Evolutionary conservation across 2,329 filamentous ascomycete genomes (phyloP).

Genomic region (Alternaria panax): DNA sequence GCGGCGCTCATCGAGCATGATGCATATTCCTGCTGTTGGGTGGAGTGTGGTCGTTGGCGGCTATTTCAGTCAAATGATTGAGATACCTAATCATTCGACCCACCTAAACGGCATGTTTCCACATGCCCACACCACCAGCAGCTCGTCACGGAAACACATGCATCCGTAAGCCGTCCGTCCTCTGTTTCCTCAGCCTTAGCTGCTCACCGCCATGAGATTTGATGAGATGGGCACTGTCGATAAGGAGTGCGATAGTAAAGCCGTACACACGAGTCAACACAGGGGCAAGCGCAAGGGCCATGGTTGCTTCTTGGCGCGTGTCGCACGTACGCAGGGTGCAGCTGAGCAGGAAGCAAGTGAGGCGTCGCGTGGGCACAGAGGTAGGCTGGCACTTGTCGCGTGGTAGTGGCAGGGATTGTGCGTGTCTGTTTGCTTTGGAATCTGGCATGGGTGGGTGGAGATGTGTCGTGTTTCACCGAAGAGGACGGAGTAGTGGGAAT

Average conservation of each 20-base stretch:
- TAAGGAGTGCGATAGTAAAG: conserved; percentile 9
- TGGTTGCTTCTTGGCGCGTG: conserved; percentile 14
- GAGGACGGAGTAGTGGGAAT: not conserved
- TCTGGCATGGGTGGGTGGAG: conserved; percentile 10
- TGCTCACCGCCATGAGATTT: not conserved
- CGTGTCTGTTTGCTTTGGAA: conserved; percentile 13
- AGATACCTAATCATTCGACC: conserved; percentile 13
- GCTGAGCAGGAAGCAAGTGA: conserved; percentile 2
- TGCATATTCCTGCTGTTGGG: not conserved
- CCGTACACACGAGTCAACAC: conserved; percentile 9
- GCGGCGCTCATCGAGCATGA: not conserved
- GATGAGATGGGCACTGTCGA: conserved; percentile 8
- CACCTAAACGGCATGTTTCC: not conserved
- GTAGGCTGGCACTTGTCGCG: conserved; percentile 15
- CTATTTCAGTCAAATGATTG: conserved; percentile 17
- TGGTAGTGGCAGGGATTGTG: conserved; percentile 10
- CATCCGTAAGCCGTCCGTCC: conserved; percentile 2
- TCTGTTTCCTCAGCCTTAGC: not conserved
- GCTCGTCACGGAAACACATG: not conserved
- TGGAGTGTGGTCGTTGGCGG: not conserved
- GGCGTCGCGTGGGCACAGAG: conserved; percentile 10
- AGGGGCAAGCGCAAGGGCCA: conserved; percentile 14
- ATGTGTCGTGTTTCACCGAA: conserved; percentile 9
- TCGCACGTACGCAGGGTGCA: conserved; percentile 9
- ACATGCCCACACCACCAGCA: conserved; percentile 1